Evolutionary conservation across 2,329 filamentous ascomycete species (phyloP).

Genomic region (Calcarisporium arbuscula): DNA sequence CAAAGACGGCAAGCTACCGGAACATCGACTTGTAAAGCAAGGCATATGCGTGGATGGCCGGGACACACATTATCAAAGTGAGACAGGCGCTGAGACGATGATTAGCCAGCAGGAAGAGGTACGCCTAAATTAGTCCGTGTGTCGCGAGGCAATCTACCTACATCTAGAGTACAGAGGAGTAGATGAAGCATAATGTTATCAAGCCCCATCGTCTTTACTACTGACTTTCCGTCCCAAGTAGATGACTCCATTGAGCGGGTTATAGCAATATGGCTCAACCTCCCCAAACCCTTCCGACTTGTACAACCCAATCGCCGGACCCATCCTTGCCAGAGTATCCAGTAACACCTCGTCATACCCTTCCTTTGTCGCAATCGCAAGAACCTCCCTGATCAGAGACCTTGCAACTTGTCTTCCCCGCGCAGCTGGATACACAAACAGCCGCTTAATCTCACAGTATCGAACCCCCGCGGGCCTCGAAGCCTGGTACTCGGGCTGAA

Average conservation of each 20-base stretch:
- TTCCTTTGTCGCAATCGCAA: slow-evolving; percentile 7
- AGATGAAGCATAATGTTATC: too few species aligned
- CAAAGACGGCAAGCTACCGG: slow-evolving; percentile 12
- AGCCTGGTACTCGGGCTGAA: slow-evolving; percentile 9
- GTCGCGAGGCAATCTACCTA: too few species aligned
- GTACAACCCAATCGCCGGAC: slow-evolving; percentile 17
- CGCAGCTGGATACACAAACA: slow-evolving; percentile 21
- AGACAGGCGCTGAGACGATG: too few species aligned
- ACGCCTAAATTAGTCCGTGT: too few species aligned
- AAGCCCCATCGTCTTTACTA: too few species aligned
- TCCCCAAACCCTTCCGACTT: slow-evolving; percentile 16
- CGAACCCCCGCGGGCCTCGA: neutral
- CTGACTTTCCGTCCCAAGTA: too few species aligned
- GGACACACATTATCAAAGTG: too few species aligned
- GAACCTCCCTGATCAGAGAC: slow-evolving; percentile 13
- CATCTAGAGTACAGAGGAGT: too few species aligned
- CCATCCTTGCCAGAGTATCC: slow-evolving; percentile 18
- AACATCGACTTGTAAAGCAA: slow-evolving; percentile 1
- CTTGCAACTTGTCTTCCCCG: slow-evolving; percentile 17
- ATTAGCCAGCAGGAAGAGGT: too few species aligned
- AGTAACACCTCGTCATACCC: slow-evolving; percentile 18
- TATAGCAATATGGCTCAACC: slow-evolving; percentile 15
- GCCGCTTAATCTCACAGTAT: slow-evolving; percentile 20
- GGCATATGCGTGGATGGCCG: too few species aligned
- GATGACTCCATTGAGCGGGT: slow-evolving; percentile 13